Evolutionary conservation across 2,329 filamentous ascomycete species (phyloP), one percentile per base, ranked within the genome.

Genomic region (Aureobasidium vineae): DNA sequence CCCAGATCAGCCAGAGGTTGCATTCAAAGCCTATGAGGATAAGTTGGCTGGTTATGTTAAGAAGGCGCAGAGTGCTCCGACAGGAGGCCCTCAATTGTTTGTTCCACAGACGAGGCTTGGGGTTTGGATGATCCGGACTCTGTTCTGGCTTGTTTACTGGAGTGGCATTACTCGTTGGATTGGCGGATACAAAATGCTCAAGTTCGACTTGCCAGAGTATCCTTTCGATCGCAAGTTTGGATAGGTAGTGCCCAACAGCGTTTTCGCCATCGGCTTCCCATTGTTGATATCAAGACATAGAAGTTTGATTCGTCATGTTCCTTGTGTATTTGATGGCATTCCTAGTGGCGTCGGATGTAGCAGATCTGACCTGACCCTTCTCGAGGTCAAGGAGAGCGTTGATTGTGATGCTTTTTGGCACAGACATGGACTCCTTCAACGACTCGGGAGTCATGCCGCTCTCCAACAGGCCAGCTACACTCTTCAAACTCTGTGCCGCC

Each of bases 31-130:
- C 6, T 76, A 76, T 60, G 73, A 76, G 38, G 28, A 68, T 33
- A 69, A 70, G 45, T 69, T 75, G 65, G 63, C 68, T 21, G 71
- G 71, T 0, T 69, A 73, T 21, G 71, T 74, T 1, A 54, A 71
- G 13, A 64, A 63, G 16, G 71, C 71, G 7, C 74, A 77, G 63
- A 71, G 71, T 66, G 66, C 77, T 26, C 67, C 72, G 1, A 73
- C 74, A 2, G 73, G 73, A 16, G 68, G 70, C 2, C 74, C 73
- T 0, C 66, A 68, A 16, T 59, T 75, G n/a, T 69, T 71, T 23
- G 72, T 72, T 50, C 74, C 73, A 26, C 63, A 73, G 36, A 72
- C 72, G 1, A 60, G 50, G 1, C 72, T 68, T 68, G 70, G 72
- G 5, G 66, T 74, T 2, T 70, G 40, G 40, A 28, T 50, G 10